Conservation (phyloP, 2,329 filamentous ascomycete species). For the Pyrenophora seminiperda region DNA sequence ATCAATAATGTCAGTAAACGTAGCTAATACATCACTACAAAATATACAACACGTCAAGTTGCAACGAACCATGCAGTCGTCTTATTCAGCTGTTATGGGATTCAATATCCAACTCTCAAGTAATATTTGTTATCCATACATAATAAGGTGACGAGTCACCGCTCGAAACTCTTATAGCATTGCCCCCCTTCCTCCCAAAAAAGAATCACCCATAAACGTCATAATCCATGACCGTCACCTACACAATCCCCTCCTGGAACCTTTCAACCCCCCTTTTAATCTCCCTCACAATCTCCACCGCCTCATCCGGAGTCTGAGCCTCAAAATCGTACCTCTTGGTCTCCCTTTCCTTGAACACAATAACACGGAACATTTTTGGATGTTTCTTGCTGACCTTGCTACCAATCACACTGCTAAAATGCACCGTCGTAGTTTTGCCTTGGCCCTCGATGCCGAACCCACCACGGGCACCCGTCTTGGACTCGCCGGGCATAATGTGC, state of each 20-base stretch:
- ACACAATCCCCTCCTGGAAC: conserved; percentile 59
- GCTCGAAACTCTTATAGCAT: no score
- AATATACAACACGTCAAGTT: no score
- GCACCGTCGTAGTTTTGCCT: conserved; percentile 77
- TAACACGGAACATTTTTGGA: conserved; percentile 78
- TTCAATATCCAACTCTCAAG: no score
- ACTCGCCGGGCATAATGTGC: conserved; percentile 73
- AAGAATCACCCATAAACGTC: neutral
- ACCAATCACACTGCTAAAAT: conserved; percentile 80
- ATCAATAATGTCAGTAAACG: neutral
- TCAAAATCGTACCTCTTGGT: conserved; percentile 86
- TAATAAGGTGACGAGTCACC: no score
- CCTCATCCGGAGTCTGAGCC: conserved; percentile 72
- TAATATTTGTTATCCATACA: no score
- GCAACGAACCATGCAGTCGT: no score
- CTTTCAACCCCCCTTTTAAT: conserved; percentile 76
- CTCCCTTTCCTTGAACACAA: conserved; percentile 77
- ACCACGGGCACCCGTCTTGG: conserved; percentile 56
- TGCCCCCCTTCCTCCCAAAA: no score
- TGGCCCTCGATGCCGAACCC: conserved; percentile 45
- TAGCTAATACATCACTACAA: no score
- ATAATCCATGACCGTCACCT: neutral
- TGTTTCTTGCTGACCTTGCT: conserved; percentile 82
- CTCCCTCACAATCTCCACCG: conserved; percentile 77
- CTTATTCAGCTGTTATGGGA: no score